A percentile compares a stretch with the other conserved stretches of the same genome.
Evolutionary conservation across 768 basidiomycete species (phyloP).

Genomic region (Phylloporus sp.): DNA sequence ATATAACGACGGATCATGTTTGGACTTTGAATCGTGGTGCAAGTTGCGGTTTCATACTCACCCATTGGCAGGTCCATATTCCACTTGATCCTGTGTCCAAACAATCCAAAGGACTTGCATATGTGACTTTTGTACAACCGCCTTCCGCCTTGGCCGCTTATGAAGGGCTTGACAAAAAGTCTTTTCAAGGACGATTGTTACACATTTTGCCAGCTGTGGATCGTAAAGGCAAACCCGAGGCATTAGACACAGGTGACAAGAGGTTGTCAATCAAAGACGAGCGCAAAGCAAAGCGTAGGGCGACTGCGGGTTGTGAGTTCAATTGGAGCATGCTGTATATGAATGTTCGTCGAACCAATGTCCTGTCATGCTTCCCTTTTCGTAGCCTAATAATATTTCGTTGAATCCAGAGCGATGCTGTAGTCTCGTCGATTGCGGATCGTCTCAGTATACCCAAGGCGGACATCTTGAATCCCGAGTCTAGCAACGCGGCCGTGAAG

Average conservation of each 20-base stretch:
- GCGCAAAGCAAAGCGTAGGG: conserved; percentile 54
- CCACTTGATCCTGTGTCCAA: conserved; percentile 45
- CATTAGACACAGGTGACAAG: conserved; percentile 38
- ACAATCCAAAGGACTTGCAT: conserved; percentile 58
- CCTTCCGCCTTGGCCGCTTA: conserved; percentile 63
- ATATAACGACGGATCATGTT: conserved; percentile 44
- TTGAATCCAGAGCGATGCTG: conserved; percentile 78
- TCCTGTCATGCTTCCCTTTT: conserved; percentile 13
- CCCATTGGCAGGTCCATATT: conserved; percentile 46
- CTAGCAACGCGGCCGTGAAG: conserved; percentile 82
- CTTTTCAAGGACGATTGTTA: conserved; percentile 87
- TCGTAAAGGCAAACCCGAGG: conserved; percentile 44
- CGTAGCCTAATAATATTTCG: conserved; percentile 20
- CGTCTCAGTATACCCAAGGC: conserved; percentile 84
- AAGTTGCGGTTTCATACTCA: background rate
- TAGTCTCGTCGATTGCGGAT: conserved; percentile 83
- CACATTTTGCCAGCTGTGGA: conserved; percentile 87
- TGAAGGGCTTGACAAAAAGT: conserved; percentile 69
- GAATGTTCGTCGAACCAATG: conserved; percentile 68
- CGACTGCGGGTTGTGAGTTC: conserved; percentile 69
- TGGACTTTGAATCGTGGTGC: conserved; percentile 33
- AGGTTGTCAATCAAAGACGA: conserved; percentile 58
- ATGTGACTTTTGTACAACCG: conserved; percentile 46
- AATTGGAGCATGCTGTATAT: conserved; percentile 95
- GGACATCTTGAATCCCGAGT: conserved; percentile 82